phyloP scores from a whole-genome alignment of 2,329 filamentous ascomycete species.

The Fusarium citri region DNA sequence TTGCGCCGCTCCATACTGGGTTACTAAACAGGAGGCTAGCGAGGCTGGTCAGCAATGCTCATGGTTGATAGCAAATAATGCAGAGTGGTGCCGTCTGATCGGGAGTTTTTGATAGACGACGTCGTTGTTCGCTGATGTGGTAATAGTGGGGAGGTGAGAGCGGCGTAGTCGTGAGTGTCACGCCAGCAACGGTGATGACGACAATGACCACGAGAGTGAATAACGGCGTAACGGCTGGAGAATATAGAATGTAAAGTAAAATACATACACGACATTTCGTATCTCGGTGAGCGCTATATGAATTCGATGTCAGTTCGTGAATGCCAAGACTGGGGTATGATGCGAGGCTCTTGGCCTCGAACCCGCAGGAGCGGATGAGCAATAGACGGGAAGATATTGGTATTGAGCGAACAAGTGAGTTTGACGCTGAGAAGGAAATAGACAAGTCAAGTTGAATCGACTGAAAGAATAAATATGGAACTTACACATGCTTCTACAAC shows the following conservation, averaged over 20 bases:
- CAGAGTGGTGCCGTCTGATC: constrained; percentile 3
- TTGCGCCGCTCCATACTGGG: constrained; percentile 64
- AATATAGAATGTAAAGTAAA: constrained; percentile 2
- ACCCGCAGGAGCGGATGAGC: constrained; percentile 35
- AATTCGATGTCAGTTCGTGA: constrained; percentile 49
- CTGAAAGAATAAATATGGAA: constrained; percentile 25
- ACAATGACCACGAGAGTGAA: constrained; percentile 10
- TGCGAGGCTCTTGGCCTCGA: constrained; percentile 45
- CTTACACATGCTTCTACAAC: constrained; percentile 59
- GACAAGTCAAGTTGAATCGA: not conserved
- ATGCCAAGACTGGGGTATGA: constrained; percentile 51
- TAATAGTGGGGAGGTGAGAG: constrained; percentile 16
- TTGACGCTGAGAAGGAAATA: constrained; percentile 1
- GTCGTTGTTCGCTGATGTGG: constrained; percentile 4
- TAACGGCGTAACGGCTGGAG: constrained; percentile 28
- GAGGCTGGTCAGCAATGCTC: constrained; percentile 32
- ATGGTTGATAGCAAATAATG: constrained; percentile 2
- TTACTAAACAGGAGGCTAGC: constrained; percentile 70
- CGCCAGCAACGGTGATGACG: constrained; percentile 17
- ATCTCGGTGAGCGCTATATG: constrained; percentile 60
- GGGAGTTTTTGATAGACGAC: not conserved
- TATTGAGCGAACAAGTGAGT: constrained; percentile 10
- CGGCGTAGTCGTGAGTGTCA: constrained; percentile 4
- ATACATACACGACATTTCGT: constrained; percentile 63
- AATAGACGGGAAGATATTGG: constrained; percentile 10